A percentile compares a stretch with the other conserved stretches of the same genome.
These are phyloP conservation scores for Candida pseudofarinosa DNA, from an alignment of 805 yeast genomes.

Conservation along the genomic window DNA sequence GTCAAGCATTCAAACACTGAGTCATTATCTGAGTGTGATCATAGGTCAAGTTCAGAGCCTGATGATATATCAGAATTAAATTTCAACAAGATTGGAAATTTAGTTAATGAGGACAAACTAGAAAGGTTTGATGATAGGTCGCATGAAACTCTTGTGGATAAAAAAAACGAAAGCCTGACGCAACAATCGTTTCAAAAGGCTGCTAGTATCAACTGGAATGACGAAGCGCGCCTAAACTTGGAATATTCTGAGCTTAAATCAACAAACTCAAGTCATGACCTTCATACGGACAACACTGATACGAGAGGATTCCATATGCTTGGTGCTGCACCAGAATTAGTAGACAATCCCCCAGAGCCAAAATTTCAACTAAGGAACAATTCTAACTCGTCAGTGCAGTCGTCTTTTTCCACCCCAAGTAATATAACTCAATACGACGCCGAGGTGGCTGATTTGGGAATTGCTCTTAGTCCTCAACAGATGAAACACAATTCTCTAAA, in stretches of 20 bases:
- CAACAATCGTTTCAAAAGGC: slow-evolving; percentile 32
- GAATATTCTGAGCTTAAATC: slow-evolving; percentile 20
- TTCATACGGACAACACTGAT: slow-evolving; percentile 1
- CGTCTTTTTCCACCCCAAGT: slow-evolving; percentile 31
- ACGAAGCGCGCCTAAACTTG: slow-evolving; percentile 27
- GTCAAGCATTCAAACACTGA: not conserved
- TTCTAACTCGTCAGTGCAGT: slow-evolving; percentile 7
- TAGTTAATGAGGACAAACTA: slow-evolving; percentile 25
- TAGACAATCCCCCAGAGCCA: slow-evolving; percentile 10
- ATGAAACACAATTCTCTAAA: slow-evolving; percentile 15
- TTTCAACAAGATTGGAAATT: slow-evolving; percentile 33
- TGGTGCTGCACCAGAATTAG: slow-evolving; percentile 6
- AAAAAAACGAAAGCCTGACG: slow-evolving; percentile 15
- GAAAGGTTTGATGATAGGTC: slow-evolving; percentile 3
- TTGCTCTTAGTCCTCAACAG: slow-evolving; percentile 37
- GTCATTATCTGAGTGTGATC: not conserved
- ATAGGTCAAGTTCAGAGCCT: slow-evolving; percentile 22
- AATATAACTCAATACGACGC: slow-evolving; percentile 36
- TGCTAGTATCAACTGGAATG: slow-evolving; percentile 42
- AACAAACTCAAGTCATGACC: slow-evolving; percentile 4
- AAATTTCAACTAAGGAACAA: slow-evolving; percentile 3
- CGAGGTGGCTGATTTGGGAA: slow-evolving; percentile 41
- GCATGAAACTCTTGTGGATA: slow-evolving; percentile 2
- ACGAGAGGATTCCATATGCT: not conserved
- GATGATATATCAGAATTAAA: slow-evolving; percentile 37